Base-by-base conservation (phyloP, 306 rosid genomes). In the Rubus idaeus region DNA sequence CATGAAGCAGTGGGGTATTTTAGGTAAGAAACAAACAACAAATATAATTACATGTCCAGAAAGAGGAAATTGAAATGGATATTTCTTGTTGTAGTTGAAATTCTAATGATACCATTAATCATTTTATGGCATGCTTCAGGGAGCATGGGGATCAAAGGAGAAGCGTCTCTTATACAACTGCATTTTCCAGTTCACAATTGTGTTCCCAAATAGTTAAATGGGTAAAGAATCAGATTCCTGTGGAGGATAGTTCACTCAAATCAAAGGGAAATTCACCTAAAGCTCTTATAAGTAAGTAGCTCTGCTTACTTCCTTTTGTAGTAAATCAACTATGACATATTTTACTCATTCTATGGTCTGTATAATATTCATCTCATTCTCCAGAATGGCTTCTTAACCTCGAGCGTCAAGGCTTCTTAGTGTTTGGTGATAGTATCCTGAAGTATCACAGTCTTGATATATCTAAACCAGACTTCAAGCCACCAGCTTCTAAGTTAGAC, bases 381-480 rank as follows among this genome's bases (percentile, higher is more conserved):
- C 70, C 80, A 94, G 98, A 83, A 75, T 90, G 96, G 90, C 86
- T 94, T 64, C 76, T 90, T 74, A 82, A 81, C 80, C 91, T 88
- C 44, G 97, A 90, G 81, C 79, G 79, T 76, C 82, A 58, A 56
- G 98, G 98, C 30, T 67, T 90, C 49, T 75, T 74, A 84, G 86
- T 89, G 68, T 89, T 91, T 62, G 93, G 80, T 76, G 96, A 90
- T 52, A 85, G 75, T 53, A 44, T 68, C 49, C 79, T 79, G 44
- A 83, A 61, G 66, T 78, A 6, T 51, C 89, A 50, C 47, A 86
- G 60, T 74, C 81, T 65, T 47, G 84, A 85, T 50, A 26, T 58
- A 58, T 83, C 81, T 41, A 78, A 77, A 79, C 21, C 72, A 62
- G 83, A 74, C 62, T 70, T 37, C 0, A 70, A 79, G 71, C 76